Percentiles rank a stretch among this genome's conserved stretches.
phyloP scores from a whole-genome alignment of 163 green algal genomes.

The Prototheca wickerhamii region DNA sequence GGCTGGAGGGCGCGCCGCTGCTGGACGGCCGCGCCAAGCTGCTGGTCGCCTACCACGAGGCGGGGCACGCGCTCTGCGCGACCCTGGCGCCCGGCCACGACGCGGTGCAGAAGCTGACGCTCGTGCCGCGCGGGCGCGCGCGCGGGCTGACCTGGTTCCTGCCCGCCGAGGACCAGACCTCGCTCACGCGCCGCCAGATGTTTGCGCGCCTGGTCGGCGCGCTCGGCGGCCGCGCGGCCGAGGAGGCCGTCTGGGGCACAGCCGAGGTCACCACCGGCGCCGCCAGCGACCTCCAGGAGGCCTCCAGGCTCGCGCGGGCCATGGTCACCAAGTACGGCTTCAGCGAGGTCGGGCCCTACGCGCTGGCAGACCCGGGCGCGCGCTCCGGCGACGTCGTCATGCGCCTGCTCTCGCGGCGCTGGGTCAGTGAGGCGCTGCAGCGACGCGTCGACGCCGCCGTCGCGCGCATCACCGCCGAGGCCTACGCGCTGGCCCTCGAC shows the following conservation, averaged over 20 bases:
- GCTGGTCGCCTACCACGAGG: slow-evolving; percentile 98
- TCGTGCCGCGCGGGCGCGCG: slow-evolving; percentile 92
- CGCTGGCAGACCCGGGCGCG: slow-evolving; percentile 75
- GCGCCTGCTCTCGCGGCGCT: slow-evolving; percentile 93
- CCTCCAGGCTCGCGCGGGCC: slow-evolving; percentile 85
- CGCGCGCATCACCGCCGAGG: slow-evolving; percentile 39
- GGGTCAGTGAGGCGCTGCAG: slow-evolving; percentile 84
- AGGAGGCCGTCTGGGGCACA: slow-evolving; percentile 93
- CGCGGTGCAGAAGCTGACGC: slow-evolving; percentile 95
- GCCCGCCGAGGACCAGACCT: slow-evolving; percentile 83
- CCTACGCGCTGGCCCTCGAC: slow-evolving; percentile 55
- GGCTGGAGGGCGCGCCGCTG: slow-evolving; percentile 97
- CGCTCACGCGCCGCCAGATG: slow-evolving; percentile 95
- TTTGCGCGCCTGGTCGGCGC: slow-evolving; percentile 89
- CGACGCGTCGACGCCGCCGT: slow-evolving; percentile 82
- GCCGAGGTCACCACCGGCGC: slow-evolving; percentile 90
- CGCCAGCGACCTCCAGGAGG: slow-evolving; percentile 80
- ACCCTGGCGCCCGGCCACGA: slow-evolving; percentile 90
- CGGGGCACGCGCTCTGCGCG: slow-evolving; percentile 93
- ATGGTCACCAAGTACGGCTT: slow-evolving; percentile 99
- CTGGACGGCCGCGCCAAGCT: slow-evolving; percentile 92
- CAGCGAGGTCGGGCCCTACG: slow-evolving; percentile 92
- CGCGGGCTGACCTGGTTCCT: slow-evolving; percentile 96
- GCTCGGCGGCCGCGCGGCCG: slow-evolving; percentile 88
- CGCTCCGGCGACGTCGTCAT: slow-evolving; percentile 86